Evolutionary conservation across 169 alveolate genomes (phyloP), one percentile per base, ranked within the genome.

Genomic region (Eimeria sp.): DNA sequence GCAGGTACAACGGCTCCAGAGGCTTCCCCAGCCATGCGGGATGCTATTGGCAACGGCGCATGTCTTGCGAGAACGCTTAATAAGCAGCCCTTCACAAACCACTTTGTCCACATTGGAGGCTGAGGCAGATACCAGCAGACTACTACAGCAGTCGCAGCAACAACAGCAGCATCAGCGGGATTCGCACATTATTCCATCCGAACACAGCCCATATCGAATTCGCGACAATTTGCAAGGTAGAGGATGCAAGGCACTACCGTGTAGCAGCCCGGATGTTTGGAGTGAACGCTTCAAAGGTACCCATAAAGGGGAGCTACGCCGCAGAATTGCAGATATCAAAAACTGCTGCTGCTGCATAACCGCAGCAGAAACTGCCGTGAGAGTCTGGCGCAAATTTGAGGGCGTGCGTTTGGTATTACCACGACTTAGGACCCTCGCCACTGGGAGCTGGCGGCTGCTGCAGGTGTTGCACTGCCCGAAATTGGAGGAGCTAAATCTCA

Each of bases 401-500:
- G 43, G 54, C 43, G 80, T 87, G 33, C 82, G 93, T 43, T 43
- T 87, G 18, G 64, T 60, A 62, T 52, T 87, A 43, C 93, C 93
- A 52, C 93, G 62, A 11, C 82, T 87, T 49, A 52, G 64, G 30
- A 43, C 37, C 66, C 93, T 87, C 33, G 93, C 80, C 58, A 46
- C 74, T 46, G 93, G 93, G 43, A 87, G 93, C 83, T 87, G 93
- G 93, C 93, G 93, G 93, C 83, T 87, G 83, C 66, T 87, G 23
- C 80, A 64, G 62, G 82, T 27, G 82, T 13, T 87, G 68, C 93
- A 87, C 23, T 87, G 93, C 83, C 93, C 93, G 66, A 40, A 40
- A 62, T 30, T 87, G 93, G 93, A 64, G 82, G 93, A 87, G 82
- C 93, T 87, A 56, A 60, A 64, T n/a, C 93, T 87, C 52, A 58